Evolutionary conservation across 768 basidiomycete species (phyloP), one percentile per base, ranked within the genome.

Genomic region (Trametes punicea): DNA sequence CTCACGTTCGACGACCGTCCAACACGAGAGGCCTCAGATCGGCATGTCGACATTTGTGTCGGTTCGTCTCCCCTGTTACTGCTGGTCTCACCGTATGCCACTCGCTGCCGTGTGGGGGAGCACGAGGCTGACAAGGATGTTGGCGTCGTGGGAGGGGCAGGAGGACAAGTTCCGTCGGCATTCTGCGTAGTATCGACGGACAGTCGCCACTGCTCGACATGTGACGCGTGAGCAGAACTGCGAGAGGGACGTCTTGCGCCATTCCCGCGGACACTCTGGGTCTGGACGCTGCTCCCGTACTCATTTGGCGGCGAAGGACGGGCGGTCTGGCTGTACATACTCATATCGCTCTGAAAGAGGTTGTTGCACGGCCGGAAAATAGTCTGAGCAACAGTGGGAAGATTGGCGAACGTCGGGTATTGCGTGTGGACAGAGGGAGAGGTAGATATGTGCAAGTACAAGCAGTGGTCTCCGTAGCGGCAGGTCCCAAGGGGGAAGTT

Each of bases 381-480:
- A 2, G 46, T 33, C 20, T 46, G 57, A 3, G 46, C 40, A 26
- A 53, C 23, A 20, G 39, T 11, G 26, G 44, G 42, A 21, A 55
- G 25, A 36, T 27, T 51, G 13, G 48, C 42, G 27, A 23, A 47
- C 15, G 36, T 6, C 16, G 36, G 42, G 34, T 46, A 46, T 23
- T 54, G 52, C 16, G 51, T 9, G 13, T 34, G 21, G 25, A 47
- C 48, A n/a, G 57, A 39, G 10, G 46, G 23, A 16, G 39, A 46
- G 13, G 52, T 41, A 9, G 51, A 29, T 20, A 54, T 30, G 45
- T 61, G 61, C 11, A 62, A 38, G 31, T 57, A 62, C n/a, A 53
- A 52, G 46, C 61, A 62, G 39, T 56, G 36, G 11, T 54, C 56
- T 27, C 61, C 61, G 56, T 46, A 62, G 40, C 56, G 61, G 40